These are phyloP conservation scores for Helichrysum umbraculigerum DNA, from an alignment of 129 eudicot species.

Conservation along the genomic window DNA sequence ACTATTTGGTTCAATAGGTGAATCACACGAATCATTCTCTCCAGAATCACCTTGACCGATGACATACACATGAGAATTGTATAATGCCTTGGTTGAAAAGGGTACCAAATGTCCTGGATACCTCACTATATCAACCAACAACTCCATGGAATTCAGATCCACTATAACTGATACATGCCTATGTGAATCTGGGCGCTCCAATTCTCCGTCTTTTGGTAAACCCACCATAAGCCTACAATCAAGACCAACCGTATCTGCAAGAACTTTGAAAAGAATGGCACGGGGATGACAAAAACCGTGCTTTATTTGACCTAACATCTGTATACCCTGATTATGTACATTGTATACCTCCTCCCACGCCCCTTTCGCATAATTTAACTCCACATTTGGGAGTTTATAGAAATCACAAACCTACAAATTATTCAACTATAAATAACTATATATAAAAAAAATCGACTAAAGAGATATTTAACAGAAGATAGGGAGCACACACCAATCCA, in stretches of 20 bases:
- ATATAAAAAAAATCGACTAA: not conserved
- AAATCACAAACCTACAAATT: slow-evolving; percentile 57
- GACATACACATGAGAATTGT: slow-evolving; percentile 79
- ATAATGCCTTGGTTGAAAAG: slow-evolving; percentile 70
- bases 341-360: slow-evolving; percentile 61
- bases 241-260: slow-evolving; percentile 69
- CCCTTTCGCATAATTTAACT: slow-evolving; percentile 47
- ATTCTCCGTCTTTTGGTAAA: slow-evolving; percentile 62
- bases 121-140: slow-evolving; percentile 89
- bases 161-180: slow-evolving; percentile 67
- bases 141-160: slow-evolving; percentile 60
- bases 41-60: slow-evolving; percentile 98
- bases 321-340: slow-evolving; percentile 64
- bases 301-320: slow-evolving; percentile 75
- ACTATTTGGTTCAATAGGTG: slow-evolving; percentile 95
- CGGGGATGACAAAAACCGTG: slow-evolving; percentile 77
- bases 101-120: slow-evolving; percentile 92
- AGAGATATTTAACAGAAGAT: not conserved
- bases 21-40: slow-evolving; percentile 96
- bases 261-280: slow-evolving; percentile 80
- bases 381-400: slow-evolving; percentile 54
- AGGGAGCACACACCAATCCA: slow-evolving; percentile 56
- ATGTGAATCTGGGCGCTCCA: slow-evolving; percentile 58
- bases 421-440: not conserved
- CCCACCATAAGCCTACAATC: slow-evolving; percentile 74